Evolutionary conservation across 2,329 filamentous ascomycete genomes (phyloP).

Genomic region (Scedosporium dehoogii): DNA sequence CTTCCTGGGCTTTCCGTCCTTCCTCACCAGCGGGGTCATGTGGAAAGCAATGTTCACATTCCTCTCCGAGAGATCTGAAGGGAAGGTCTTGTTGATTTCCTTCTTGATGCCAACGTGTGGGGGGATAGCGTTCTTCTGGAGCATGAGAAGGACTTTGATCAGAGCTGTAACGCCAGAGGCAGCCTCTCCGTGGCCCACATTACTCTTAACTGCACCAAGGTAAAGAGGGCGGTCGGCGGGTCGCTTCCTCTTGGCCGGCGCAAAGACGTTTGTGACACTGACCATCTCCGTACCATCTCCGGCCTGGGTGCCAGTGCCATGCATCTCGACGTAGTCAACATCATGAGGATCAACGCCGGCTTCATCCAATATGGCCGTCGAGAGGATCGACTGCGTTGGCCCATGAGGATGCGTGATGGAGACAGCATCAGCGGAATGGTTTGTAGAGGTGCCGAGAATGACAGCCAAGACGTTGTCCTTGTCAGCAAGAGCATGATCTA

Average conservation of each 20-base stretch:
- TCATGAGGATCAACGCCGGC: slow-evolving; percentile 67
- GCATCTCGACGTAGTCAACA: slow-evolving; percentile 79
- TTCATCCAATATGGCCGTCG: slow-evolving; percentile 58
- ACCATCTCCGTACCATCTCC: slow-evolving; percentile 77
- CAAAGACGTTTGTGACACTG: slow-evolving; percentile 53
- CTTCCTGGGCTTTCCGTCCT: slow-evolving; percentile 33
- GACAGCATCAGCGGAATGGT: slow-evolving; percentile 71
- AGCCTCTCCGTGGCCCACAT: slow-evolving; percentile 53
- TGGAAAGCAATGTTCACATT: slow-evolving; percentile 50
- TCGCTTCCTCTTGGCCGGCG: slow-evolving; percentile 34
- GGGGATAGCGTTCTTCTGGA: slow-evolving; percentile 52
- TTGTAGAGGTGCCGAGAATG: slow-evolving; percentile 65
- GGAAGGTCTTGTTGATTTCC: slow-evolving; percentile 50
- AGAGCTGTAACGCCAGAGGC: slow-evolving; percentile 53
- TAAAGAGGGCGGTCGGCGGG: slow-evolving; percentile 43
- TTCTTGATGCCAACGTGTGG: slow-evolving; percentile 60
- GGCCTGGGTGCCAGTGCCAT: slow-evolving; percentile 79
- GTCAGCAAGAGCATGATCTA: slow-evolving; percentile 68
- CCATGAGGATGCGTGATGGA: slow-evolving; percentile 80
- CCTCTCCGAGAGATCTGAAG: slow-evolving; percentile 43
- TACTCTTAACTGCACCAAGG: slow-evolving; percentile 54
- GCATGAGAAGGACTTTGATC: slow-evolving; percentile 55
- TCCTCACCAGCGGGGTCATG: slow-evolving; percentile 38
- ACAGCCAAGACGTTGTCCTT: slow-evolving; percentile 70
- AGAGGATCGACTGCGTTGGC: slow-evolving; percentile 63